Percentiles rank a stretch among this genome's conserved stretches.
Evolutionary conservation across 306 rosid genomes (phyloP).

Genomic region (Ochetophila trinervis): DNA sequence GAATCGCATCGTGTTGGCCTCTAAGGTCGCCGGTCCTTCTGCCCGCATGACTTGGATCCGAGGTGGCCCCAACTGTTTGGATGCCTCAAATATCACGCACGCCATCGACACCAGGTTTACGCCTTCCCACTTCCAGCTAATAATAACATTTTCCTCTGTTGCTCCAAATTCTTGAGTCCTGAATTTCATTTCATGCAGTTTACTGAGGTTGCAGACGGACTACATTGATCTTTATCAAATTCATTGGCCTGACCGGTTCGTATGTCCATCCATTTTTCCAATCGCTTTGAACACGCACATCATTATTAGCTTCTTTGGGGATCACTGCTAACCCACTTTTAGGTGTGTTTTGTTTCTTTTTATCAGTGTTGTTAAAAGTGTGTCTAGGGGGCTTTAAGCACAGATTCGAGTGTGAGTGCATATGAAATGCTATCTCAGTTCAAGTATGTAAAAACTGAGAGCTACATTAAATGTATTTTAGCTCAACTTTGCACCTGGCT

Average conservation of each 20-base stretch:
- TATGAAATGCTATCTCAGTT: too few relatives aligned
- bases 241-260: constrained; percentile 99
- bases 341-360: background rate
- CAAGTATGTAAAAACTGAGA: too few relatives aligned
- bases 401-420: too few relatives aligned
- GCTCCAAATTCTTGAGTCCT: background rate
- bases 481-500: too few relatives aligned
- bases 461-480: too few relatives aligned
- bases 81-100: constrained; percentile 55
- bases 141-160: background rate
- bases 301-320: background rate
- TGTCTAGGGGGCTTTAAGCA: too few relatives aligned
- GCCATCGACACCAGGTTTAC: constrained; percentile 76
- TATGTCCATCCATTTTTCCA: constrained; percentile 35
- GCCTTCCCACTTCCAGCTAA: background rate
- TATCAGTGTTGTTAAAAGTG: too few relatives aligned
- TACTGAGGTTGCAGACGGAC: constrained; percentile 68
- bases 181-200: constrained; percentile 47
- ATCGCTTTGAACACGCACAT: too few relatives aligned
- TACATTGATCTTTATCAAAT: constrained; percentile 89
- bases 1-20: constrained; percentile 56
- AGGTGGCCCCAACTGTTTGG: constrained; percentile 76
- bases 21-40: constrained; percentile 96
- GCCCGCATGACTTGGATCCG: constrained; percentile 94
- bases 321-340: too few relatives aligned